Evolutionary conservation across 192 early-diverging fungal species (phyloP).

Genomic region (Mortierella antarctica): DNA sequence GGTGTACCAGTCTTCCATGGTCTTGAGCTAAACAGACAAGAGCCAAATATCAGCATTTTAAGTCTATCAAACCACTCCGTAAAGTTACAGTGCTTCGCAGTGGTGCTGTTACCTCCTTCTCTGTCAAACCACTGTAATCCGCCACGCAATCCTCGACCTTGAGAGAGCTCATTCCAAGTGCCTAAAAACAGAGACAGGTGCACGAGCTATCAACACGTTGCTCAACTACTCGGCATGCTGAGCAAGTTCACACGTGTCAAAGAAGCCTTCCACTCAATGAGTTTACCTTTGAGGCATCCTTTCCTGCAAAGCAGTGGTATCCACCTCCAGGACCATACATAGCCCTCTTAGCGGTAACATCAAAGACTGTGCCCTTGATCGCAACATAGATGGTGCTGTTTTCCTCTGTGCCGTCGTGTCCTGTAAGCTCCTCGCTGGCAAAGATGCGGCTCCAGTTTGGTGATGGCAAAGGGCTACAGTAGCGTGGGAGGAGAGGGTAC

Average conservation of each 20-base stretch:
- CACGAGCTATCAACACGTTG: not conserved
- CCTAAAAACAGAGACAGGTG: conserved; percentile 39
- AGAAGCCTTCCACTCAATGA: not conserved
- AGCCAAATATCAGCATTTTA: not conserved
- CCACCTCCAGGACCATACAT: conserved; percentile 75
- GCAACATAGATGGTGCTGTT: conserved; percentile 80
- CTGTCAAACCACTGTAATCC: conserved; percentile 74
- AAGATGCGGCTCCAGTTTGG: conserved; percentile 28
- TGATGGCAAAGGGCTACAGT: conserved; percentile 32
- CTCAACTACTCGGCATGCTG: too few relatives aligned
- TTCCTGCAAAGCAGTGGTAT: conserved; percentile 84
- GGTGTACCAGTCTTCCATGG: conserved; percentile 77
- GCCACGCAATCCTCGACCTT: conserved; percentile 77
- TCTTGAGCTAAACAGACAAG: conserved; percentile 60
- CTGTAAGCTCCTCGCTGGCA: conserved; percentile 20
- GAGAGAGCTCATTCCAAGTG: conserved; percentile 73
- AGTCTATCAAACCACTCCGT: not conserved
- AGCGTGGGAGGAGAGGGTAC: too few relatives aligned
- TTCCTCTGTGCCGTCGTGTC: conserved; percentile 70
- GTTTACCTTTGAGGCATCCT: conserved; percentile 78
- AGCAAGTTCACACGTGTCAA: not conserved
- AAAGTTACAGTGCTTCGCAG: not conserved
- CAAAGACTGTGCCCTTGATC: conserved; percentile 84
- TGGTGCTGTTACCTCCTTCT: conserved; percentile 65
- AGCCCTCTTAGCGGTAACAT: conserved; percentile 72